A percentile compares a stretch with the other conserved stretches of the same genome.
These are phyloP conservation scores for Candida lessepsii DNA, from an alignment of 805 yeast species.

Conservation along the genomic window DNA sequence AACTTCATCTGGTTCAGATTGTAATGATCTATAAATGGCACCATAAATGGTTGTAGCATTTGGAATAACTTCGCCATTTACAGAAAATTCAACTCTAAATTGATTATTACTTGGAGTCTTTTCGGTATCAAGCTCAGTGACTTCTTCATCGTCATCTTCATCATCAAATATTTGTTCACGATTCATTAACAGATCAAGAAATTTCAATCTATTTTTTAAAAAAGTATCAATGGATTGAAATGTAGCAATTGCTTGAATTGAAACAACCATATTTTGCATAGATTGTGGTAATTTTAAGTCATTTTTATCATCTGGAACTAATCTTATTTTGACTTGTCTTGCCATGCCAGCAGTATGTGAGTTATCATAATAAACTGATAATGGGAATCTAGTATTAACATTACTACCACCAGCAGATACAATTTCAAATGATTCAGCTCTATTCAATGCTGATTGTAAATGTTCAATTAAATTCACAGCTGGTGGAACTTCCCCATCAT, in stretches of 20 bases:
- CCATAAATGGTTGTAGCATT: constrained; percentile 74
- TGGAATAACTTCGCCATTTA: constrained; percentile 58
- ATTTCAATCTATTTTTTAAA: constrained; percentile 39
- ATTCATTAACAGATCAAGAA: constrained; percentile 23
- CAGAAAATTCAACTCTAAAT: constrained; percentile 48
- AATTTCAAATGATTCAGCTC: constrained; percentile 73
- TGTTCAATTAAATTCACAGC: constrained; percentile 38
- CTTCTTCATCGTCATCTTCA: constrained; percentile 12
- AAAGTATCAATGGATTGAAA: constrained; percentile 52
- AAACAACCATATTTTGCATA: constrained; percentile 36
- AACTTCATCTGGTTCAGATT: constrained; percentile 33
- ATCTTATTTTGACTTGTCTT: constrained; percentile 62
- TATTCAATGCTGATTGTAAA: constrained; percentile 69
- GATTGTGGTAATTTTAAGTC: constrained; percentile 21
- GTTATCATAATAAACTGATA: constrained; percentile 15
- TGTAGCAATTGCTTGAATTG: constrained; percentile 62
- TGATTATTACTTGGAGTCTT: constrained; percentile 1
- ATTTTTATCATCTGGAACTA: constrained; percentile 27
- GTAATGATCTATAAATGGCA: constrained; percentile 56
- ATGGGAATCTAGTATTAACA: constrained; percentile 9
- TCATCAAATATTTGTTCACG: not conserved
- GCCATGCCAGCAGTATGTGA: constrained; percentile 62
- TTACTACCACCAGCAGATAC: constrained; percentile 32
- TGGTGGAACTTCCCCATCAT: constrained; percentile 29
- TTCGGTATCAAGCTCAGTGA: constrained; percentile 13